Evolutionary conservation across 495 filamentous ascomycete genomes (phyloP).

Genomic region (Aspergillus baeticus): DNA sequence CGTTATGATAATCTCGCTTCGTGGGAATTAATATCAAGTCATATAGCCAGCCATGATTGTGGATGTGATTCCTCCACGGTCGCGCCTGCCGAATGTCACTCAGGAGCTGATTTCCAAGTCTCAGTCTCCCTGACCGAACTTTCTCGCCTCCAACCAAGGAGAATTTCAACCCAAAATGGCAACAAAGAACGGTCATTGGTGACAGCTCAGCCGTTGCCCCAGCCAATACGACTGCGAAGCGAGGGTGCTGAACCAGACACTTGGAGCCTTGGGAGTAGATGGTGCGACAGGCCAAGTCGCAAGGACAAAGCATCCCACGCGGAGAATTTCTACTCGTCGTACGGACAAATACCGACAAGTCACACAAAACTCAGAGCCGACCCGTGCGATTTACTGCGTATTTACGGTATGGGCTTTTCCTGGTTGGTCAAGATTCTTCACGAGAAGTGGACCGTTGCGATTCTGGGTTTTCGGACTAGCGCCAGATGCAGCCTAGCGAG

Average conservation of each 20-base stretch:
- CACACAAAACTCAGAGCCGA: neutral
- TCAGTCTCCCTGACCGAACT: neutral
- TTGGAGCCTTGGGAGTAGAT: slow-evolving; percentile 12
- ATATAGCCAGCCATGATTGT: slow-evolving; percentile 2
- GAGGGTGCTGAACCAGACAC: slow-evolving; percentile 11
- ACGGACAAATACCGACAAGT: neutral
- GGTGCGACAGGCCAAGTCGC: slow-evolving; percentile 17
- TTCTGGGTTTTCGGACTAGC: neutral
- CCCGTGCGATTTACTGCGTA: neutral
- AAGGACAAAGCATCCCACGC: neutral
- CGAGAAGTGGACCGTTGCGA: neutral
- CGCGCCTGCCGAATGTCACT: slow-evolving; percentile 4
- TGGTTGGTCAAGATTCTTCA: slow-evolving; percentile 8
- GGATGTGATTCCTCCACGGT: neutral
- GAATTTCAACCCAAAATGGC: slow-evolving; percentile 1
- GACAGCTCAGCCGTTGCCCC: slow-evolving; percentile 9
- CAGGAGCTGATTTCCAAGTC: neutral
- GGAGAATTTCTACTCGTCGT: neutral
- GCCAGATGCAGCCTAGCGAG: neutral
- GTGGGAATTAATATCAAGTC: neutral
- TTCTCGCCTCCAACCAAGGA: slow-evolving; percentile 6
- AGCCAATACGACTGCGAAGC: slow-evolving; percentile 8
- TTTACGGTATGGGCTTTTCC: neutral
- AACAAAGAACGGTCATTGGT: slow-evolving; percentile 12
- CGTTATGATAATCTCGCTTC: neutral